These are phyloP conservation scores for Trametopsis cervina DNA, from an alignment of 768 basidiomycete species.

Conservation along the genomic window DNA sequence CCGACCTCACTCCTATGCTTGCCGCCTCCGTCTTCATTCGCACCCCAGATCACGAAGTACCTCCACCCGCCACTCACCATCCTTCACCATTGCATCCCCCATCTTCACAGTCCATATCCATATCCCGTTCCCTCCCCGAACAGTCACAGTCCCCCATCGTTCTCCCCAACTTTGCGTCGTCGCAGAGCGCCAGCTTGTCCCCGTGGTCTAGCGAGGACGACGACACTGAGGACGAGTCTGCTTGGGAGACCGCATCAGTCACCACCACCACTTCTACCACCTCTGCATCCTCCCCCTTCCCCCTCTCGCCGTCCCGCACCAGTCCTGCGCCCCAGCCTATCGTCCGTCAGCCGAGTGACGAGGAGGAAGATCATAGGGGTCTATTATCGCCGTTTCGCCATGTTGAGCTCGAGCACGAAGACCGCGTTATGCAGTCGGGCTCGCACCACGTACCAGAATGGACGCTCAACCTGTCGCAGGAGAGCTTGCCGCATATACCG, in stretches of 20 bases:
- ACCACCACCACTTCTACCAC: conserved; percentile 57
- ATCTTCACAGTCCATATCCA: conserved; percentile 18
- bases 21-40: conserved; percentile 3
- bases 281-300: conserved; percentile 35
- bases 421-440: conserved; percentile 6
- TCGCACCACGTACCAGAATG: conserved; percentile 31
- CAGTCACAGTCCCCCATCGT: conserved; percentile 22
- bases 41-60: conserved; percentile 13
- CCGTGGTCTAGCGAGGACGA: conserved; percentile 76
- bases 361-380: conserved; percentile 23
- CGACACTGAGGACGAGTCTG: conserved; percentile 74
- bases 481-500: conserved; percentile 79
- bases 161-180: conserved; percentile 18
- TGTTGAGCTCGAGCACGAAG: conserved; percentile 15
- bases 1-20: conserved; percentile 3
- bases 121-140: conserved; percentile 8
- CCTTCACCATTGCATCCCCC: conserved; percentile 20
- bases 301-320: conserved; percentile 25
- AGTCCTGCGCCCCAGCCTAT: conserved; percentile 25
- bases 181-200: conserved; percentile 29
- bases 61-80: conserved; percentile 17
- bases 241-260: conserved; percentile 66
- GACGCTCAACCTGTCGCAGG: conserved; percentile 40
- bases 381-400: conserved; percentile 16
- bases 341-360: conserved; percentile 25